Conservation (phyloP, 2,329 filamentous ascomycete species). For the Fusarium sp. region DNA sequence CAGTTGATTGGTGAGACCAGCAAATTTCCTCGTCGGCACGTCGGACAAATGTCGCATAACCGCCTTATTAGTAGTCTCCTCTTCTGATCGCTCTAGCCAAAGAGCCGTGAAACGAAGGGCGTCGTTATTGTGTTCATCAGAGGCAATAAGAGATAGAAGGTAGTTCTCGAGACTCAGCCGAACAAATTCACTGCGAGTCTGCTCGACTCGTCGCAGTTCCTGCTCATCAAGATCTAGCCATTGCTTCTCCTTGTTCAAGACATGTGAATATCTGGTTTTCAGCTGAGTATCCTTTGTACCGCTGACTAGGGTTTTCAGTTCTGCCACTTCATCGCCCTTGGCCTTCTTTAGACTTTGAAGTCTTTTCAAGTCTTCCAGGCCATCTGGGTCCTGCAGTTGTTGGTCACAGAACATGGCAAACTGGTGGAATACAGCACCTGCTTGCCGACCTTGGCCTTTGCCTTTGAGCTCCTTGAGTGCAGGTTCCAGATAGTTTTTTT, state of each 20-base stretch:
- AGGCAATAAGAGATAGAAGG: constrained; percentile 81
- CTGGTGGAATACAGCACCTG: constrained; percentile 90
- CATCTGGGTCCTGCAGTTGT: constrained; percentile 87
- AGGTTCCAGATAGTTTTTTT: constrained; percentile 83
- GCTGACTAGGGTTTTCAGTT: constrained; percentile 70
- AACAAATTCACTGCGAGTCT: constrained; percentile 83
- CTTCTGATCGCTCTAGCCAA: constrained; percentile 89
- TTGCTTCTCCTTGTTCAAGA: constrained; percentile 76
- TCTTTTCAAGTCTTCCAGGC: constrained; percentile 82
- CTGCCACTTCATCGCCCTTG: constrained; percentile 81
- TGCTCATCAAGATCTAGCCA: constrained; percentile 92
- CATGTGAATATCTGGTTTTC: constrained; percentile 64
- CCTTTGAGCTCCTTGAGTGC: constrained; percentile 83
- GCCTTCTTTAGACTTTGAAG: constrained; percentile 80
- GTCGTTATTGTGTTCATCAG: constrained; percentile 88
- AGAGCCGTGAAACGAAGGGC: constrained; percentile 90
- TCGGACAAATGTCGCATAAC: constrained; percentile 73
- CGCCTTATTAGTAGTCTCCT: constrained; percentile 77
- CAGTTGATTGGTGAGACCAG: constrained; percentile 91
- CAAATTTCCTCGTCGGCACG: constrained; percentile 92
- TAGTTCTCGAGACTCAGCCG: constrained; percentile 93
- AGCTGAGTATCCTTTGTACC: constrained; percentile 60
- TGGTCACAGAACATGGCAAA: constrained; percentile 96
- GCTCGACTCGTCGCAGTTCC: constrained; percentile 81
- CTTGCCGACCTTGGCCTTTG: constrained; percentile 71